Percentiles rank a stretch among this genome's conserved stretches.
Evolutionary conservation across 2,329 filamentous ascomycete genomes (phyloP).

Genomic region (Xylaria multiplex): DNA sequence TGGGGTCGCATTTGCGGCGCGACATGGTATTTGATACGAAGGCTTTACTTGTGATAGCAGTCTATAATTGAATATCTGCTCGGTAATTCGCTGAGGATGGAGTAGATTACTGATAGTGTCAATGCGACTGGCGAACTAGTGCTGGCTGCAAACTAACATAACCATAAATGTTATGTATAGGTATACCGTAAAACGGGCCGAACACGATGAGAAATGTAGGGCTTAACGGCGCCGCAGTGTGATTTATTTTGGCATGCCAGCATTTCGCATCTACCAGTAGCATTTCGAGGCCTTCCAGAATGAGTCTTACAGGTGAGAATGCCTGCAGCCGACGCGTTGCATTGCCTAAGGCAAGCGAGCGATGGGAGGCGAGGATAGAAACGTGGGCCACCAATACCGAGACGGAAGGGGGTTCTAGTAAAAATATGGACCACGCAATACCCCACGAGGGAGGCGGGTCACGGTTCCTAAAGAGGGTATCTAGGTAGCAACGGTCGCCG

Average conservation of each 20-base stretch:
- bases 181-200: not conserved
- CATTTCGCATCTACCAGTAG: not conserved
- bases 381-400: not conserved
- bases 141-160: not conserved
- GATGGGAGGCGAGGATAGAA: not conserved
- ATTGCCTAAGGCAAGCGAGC: not conserved
- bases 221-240: not conserved
- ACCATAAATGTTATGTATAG: not conserved
- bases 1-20: constrained; percentile 14
- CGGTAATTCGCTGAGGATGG: not conserved
- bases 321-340: constrained; percentile 5
- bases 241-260: not conserved
- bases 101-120: not conserved
- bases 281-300: constrained; percentile 13
- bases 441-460: not conserved
- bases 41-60: constrained; percentile 3
- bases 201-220: not conserved
- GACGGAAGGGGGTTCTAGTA: not conserved
- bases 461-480: not conserved
- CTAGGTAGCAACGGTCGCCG: not conserved
- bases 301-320: not conserved
- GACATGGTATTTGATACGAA: constrained; percentile 14
- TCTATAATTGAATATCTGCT: constrained; percentile 1
- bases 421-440: not conserved
- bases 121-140: not conserved